Percentiles rank a stretch among this genome's conserved stretches.
phyloP scores from a whole-genome alignment of 192 early-diverging fungal species.

The Backusella westeae region DNA sequence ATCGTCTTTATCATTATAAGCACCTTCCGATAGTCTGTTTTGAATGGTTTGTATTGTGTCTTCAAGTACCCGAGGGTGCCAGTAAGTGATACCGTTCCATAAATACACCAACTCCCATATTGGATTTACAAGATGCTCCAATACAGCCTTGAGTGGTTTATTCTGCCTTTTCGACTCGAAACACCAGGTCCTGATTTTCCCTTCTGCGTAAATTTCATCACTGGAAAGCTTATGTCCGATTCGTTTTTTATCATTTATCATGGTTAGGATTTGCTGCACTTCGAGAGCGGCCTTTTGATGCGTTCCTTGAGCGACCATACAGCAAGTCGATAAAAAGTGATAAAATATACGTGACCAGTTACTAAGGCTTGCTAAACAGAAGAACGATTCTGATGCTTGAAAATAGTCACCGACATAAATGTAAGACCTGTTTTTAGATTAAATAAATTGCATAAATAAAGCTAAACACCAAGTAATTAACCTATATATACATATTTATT shows the following conservation, averaged over 20 bases:
- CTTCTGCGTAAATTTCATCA: slow-evolving; percentile 30
- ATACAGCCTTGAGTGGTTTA: neutral
- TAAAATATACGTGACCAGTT: slow-evolving; percentile 38
- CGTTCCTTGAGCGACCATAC: slow-evolving; percentile 30
- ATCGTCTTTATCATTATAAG: neutral
- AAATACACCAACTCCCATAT: slow-evolving; percentile 39
- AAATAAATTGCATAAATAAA: neutral
- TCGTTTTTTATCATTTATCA: slow-evolving; percentile 8
- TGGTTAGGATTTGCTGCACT: slow-evolving; percentile 22
- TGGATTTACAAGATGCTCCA: slow-evolving; percentile 28
- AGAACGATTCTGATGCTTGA: slow-evolving; percentile 40
- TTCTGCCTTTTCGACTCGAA: neutral
- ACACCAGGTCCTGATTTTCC: slow-evolving; percentile 16
- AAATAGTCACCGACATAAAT: slow-evolving; percentile 32
- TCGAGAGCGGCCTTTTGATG: slow-evolving; percentile 34
- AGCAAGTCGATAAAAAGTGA: slow-evolving; percentile 41
- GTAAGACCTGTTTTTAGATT: slow-evolving; percentile 26
- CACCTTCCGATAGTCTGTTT: neutral
- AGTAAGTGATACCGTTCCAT: slow-evolving; percentile 32
- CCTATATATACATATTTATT: neutral
- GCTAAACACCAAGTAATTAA: neutral
- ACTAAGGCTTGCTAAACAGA: slow-evolving; percentile 33
- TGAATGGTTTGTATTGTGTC: neutral
- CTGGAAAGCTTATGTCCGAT: slow-evolving; percentile 24
- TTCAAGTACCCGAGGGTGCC: neutral